Conservation (phyloP, 1,284 basidiomycete genomes). For the Mrakiaceae sp. region DNA sequence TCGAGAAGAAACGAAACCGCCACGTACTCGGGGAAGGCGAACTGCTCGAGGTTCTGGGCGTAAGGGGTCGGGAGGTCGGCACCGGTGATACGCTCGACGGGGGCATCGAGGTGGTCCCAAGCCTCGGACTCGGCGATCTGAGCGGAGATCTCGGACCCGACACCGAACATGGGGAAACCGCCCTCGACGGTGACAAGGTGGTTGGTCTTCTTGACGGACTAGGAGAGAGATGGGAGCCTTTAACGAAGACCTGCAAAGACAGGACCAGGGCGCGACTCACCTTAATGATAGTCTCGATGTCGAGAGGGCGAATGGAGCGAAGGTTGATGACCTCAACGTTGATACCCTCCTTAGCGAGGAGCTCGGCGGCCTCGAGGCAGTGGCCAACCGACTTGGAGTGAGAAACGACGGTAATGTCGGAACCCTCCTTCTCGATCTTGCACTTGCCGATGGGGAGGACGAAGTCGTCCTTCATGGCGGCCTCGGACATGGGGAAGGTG, state of each 20-base stretch:
- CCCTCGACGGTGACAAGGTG: conserved; percentile 89
- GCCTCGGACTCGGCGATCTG: conserved; percentile 92
- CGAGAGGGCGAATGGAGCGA: conserved; percentile 74
- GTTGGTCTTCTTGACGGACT: conserved; percentile 96
- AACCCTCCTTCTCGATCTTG: conserved; percentile 84
- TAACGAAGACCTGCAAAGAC: conserved; percentile 52
- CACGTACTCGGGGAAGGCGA: background rate
- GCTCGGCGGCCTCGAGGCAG: conserved; percentile 83
- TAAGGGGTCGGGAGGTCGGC: conserved; percentile 84
- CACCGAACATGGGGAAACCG: conserved; percentile 97
- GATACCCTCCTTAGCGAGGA: conserved; percentile 83
- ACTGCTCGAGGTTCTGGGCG: conserved; percentile 43
- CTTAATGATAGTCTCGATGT: conserved; percentile 89
- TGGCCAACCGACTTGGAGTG: conserved; percentile 95
- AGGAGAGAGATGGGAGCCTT: conserved; percentile 29
- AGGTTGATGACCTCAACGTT: conserved; percentile 98
- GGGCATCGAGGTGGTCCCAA: conserved; percentile 94
- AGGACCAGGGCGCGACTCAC: background rate
- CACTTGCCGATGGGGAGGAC: conserved; percentile 83
- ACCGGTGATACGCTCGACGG: conserved; percentile 94
- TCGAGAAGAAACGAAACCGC: background rate
- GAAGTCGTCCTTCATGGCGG: conserved; percentile 86
- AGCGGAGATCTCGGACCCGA: conserved; percentile 95
- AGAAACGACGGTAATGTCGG: conserved; percentile 89
- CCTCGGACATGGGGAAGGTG: conserved; percentile 86